Conservation (phyloP, 352 stramenopile species). For the Aphanomyces invadans region DNA sequence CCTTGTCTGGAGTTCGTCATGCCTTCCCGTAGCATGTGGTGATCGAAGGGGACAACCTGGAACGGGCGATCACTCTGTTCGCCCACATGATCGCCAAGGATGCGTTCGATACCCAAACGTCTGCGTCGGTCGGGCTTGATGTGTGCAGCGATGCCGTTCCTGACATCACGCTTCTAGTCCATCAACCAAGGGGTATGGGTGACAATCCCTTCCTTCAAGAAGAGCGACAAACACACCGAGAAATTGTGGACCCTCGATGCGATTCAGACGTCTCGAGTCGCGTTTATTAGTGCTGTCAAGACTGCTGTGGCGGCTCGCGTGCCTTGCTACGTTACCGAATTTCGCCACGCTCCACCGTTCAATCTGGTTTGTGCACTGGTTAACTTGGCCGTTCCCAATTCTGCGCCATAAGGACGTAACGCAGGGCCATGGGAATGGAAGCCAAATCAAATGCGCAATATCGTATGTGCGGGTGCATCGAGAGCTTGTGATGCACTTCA, state of each 20-base stretch:
- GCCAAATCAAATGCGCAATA: neutral
- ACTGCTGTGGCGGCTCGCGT: neutral
- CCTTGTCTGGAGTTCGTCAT: no score
- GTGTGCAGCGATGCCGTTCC: neutral
- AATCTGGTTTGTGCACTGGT: no score
- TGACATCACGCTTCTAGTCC: neutral
- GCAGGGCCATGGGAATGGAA: neutral
- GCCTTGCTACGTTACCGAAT: neutral
- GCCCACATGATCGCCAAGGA: neutral
- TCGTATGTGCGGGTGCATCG: neutral
- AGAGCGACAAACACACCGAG: constrained; percentile 2
- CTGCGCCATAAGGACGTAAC: no score
- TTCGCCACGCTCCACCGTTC: neutral
- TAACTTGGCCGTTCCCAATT: no score
- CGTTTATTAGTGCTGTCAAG: constrained; percentile 8
- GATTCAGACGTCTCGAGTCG: neutral
- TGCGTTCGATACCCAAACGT: neutral
- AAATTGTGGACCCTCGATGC: constrained; percentile 4
- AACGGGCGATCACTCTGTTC: neutral
- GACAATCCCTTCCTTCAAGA: neutral
- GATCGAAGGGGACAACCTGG: constrained; percentile 1
- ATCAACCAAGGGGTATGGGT: neutral
- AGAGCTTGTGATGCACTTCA: neutral
- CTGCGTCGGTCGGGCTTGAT: neutral
- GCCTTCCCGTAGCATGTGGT: constrained; percentile 12